phyloP scores from a whole-genome alignment of 225 moss, liverwort and hornwort genomes.

The Ulota crispa region DNA sequence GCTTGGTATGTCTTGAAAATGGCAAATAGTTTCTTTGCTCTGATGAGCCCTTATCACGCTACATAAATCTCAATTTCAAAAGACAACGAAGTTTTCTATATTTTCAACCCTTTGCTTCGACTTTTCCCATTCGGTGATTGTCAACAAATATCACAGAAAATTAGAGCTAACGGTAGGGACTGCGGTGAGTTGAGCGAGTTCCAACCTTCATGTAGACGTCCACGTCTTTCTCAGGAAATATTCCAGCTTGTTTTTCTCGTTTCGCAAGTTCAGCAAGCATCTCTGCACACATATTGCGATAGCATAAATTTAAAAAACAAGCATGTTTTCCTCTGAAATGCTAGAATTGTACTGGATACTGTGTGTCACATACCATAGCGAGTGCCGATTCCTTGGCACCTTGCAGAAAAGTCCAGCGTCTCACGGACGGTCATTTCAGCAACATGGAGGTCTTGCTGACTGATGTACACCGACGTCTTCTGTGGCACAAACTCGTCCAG shows the following conservation, averaged over 20 bases:
- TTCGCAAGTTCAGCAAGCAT: slow-evolving; percentile 65
- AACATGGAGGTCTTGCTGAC: slow-evolving; percentile 79
- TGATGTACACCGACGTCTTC: slow-evolving; percentile 85
- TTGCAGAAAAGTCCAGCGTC: slow-evolving; percentile 82
- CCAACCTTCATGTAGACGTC: slow-evolving; percentile 82
- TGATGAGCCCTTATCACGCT: neutral
- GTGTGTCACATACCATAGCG: slow-evolving; percentile 57
- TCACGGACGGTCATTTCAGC: slow-evolving; percentile 91
- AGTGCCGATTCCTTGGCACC: slow-evolving; percentile 84
- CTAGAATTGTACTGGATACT: neutral
- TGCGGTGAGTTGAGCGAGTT: neutral
- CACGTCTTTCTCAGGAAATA: slow-evolving; percentile 79
- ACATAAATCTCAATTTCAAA: neutral
- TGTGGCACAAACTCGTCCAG: slow-evolving; percentile 83
- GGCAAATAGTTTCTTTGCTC: neutral
- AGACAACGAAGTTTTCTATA: neutral
- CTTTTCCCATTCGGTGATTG: neutral
- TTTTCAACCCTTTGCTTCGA: neutral
- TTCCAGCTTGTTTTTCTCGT: slow-evolving; percentile 77
- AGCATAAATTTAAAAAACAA: neutral
- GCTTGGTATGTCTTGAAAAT: neutral
- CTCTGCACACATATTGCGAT: slow-evolving; percentile 36
- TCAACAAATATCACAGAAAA: neutral
- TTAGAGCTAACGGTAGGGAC: neutral
- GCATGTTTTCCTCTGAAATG: neutral